Conservation (phyloP, 305 asterid genomes). For the Fraxinus angustifolia region DNA sequence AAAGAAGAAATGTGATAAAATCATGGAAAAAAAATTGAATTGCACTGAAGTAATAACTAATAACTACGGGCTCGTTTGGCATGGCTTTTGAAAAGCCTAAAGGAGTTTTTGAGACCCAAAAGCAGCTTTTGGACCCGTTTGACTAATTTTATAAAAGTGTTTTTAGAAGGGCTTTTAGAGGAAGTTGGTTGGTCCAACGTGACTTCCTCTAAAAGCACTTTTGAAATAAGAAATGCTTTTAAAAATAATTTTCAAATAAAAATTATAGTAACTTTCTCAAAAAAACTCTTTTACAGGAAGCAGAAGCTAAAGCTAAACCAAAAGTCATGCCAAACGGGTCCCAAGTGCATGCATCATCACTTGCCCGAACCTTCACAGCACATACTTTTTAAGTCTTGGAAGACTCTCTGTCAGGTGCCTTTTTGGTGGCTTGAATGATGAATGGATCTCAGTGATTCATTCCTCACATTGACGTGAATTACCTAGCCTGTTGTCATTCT, state of each 20-base stretch:
- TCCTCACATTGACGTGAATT: background rate
- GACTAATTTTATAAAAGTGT: background rate
- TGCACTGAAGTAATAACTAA: background rate
- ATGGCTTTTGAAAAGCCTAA: background rate
- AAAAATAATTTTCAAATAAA: background rate
- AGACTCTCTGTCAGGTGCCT: background rate
- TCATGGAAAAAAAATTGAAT: background rate
- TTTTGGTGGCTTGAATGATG: background rate
- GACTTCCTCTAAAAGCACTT: background rate
- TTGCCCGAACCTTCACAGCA: background rate
- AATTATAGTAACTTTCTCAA: no score
- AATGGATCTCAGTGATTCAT: background rate
- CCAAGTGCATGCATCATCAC: background rate
- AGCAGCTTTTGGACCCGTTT: background rate
- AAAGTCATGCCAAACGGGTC: background rate
- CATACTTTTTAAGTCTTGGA: background rate
- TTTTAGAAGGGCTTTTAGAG: background rate
- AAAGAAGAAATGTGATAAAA: background rate
- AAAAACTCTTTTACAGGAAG: no score
- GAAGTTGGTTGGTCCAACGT: background rate
- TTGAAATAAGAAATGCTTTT: background rate
- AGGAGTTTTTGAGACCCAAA: background rate
- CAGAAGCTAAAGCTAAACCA: background rate
- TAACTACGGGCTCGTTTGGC: background rate
- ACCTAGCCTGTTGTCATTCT: background rate